Conservation (phyloP, 2,329 filamentous ascomycete genomes). For the Thielaviopsis punctulata region DNA sequence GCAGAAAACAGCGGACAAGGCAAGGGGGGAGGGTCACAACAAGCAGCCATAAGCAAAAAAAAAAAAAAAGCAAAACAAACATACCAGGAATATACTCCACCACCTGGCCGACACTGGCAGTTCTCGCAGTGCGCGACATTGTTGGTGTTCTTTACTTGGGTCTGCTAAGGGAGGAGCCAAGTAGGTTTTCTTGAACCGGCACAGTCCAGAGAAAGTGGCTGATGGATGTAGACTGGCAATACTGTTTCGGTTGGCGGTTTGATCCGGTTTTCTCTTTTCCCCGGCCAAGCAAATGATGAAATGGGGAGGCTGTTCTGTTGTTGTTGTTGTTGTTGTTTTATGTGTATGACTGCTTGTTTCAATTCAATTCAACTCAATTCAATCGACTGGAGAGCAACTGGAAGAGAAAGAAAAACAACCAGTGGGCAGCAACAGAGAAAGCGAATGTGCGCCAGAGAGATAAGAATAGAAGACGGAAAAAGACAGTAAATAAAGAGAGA, state of each 20-base stretch:
- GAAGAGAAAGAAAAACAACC: background rate
- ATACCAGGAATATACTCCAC: conserved; percentile 92
- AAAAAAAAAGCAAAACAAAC: conserved; percentile 17
- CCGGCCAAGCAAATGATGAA: background rate
- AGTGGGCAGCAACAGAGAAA: background rate
- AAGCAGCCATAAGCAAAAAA: too few relatives aligned
- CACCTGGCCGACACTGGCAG: conserved; percentile 36
- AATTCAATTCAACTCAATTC: too few relatives aligned
- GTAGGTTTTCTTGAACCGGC: background rate
- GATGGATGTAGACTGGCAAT: background rate
- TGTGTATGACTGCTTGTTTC: background rate
- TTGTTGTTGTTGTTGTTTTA: background rate
- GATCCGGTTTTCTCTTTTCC: background rate
- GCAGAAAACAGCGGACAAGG: too few relatives aligned
- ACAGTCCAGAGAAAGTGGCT: background rate
- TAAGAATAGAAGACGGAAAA: background rate
- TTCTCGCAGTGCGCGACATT: conserved; percentile 9
- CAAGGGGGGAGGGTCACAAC: background rate
- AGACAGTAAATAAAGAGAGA: background rate
- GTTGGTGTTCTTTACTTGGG: too few relatives aligned
- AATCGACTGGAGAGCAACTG: background rate
- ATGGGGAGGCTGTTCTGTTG: background rate
- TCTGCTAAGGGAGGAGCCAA: background rate
- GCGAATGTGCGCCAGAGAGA: background rate
- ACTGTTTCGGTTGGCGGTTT: background rate